Evolutionary conservation across 2,329 filamentous ascomycete species (phyloP).

Genomic region (Ophiognomonia clavigignenti-juglandacearum): DNA sequence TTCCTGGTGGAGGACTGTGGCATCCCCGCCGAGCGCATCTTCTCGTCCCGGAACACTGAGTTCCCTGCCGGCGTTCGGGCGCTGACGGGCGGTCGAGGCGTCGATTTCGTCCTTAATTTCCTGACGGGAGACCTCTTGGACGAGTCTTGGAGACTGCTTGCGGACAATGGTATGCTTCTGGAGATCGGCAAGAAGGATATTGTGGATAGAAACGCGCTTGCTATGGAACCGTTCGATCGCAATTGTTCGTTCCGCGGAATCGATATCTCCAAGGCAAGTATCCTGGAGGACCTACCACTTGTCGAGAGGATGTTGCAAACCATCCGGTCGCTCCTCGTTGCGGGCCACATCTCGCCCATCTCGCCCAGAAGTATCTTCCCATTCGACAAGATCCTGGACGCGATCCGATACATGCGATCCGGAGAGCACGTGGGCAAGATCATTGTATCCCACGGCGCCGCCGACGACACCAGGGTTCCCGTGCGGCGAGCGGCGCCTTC

Average conservation of each 20-base stretch:
- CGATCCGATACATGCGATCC: not conserved
- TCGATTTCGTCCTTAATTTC: slow-evolving; percentile 26
- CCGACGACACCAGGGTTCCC: not conserved
- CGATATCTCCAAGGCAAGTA: too few species aligned
- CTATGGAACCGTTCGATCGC: slow-evolving; percentile 18
- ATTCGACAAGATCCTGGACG: not conserved
- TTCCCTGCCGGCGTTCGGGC: slow-evolving; percentile 24
- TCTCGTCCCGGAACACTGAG: slow-evolving; percentile 23
- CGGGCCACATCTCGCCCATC: not conserved
- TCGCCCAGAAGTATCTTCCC: not conserved
- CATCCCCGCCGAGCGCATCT: slow-evolving; percentile 27
- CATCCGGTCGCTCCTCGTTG: too few species aligned
- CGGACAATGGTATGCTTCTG: slow-evolving; percentile 27
- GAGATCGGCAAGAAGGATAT: slow-evolving; percentile 23
- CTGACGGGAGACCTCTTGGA: slow-evolving; percentile 23
- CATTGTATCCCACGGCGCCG: not conserved
- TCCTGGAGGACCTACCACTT: too few species aligned
- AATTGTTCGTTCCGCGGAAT: slow-evolving; percentile 4
- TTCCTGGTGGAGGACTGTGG: slow-evolving; percentile 23
- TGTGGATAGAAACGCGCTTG: slow-evolving; percentile 17
- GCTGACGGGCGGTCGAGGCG: slow-evolving; percentile 24
- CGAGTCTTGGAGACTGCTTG: slow-evolving; percentile 26
- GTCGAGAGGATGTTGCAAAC: too few species aligned
- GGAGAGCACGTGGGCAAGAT: slow-evolving; percentile 7
- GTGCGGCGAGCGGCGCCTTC: not conserved